Conservation (phyloP, 2,329 filamentous ascomycete species). For the Paecilomyces sp. region DNA sequence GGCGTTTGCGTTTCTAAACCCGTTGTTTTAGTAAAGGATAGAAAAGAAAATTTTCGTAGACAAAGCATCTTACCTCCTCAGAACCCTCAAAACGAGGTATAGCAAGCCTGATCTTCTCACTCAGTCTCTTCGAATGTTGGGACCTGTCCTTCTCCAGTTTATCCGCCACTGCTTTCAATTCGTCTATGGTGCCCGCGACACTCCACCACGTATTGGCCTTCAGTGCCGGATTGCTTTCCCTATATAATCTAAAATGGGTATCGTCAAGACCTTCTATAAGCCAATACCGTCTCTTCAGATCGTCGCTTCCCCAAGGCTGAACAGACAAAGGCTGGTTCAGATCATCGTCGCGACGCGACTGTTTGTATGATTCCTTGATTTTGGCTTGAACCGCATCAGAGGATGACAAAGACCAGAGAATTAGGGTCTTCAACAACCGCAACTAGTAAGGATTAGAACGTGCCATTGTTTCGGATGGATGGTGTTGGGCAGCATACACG, state of each 20-base stretch:
- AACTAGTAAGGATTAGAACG: slow-evolving; percentile 49
- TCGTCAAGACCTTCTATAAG: slow-evolving; percentile 91
- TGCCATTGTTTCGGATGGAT: not conserved
- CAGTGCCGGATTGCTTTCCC: slow-evolving; percentile 78
- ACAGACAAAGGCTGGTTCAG: slow-evolving; percentile 82
- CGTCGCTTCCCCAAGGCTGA: slow-evolving; percentile 84
- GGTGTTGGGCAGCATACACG: slow-evolving; percentile 52
- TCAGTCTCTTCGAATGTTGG: slow-evolving; percentile 70
- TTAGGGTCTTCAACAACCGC: slow-evolving; percentile 70
- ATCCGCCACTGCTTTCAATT: slow-evolving; percentile 66
- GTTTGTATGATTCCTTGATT: slow-evolving; percentile 84
- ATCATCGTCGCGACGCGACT: slow-evolving; percentile 69
- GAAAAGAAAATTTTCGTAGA: not conserved
- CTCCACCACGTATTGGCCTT: slow-evolving; percentile 83
- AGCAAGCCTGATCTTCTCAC: slow-evolving; percentile 68
- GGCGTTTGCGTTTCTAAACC: slow-evolving; percentile 77
- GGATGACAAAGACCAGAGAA: slow-evolving; percentile 82
- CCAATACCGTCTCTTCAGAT: slow-evolving; percentile 87
- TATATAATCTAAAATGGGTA: slow-evolving; percentile 86
- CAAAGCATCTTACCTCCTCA: slow-evolving; percentile 61
- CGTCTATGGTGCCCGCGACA: slow-evolving; percentile 83
- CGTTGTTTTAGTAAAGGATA: slow-evolving; percentile 8
- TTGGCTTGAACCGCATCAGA: slow-evolving; percentile 75
- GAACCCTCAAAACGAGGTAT: slow-evolving; percentile 88
- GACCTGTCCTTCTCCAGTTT: slow-evolving; percentile 75